These are phyloP conservation scores for Melaleuca quinquenervia DNA, from an alignment of 345 rosid species.

Conservation along the genomic window DNA sequence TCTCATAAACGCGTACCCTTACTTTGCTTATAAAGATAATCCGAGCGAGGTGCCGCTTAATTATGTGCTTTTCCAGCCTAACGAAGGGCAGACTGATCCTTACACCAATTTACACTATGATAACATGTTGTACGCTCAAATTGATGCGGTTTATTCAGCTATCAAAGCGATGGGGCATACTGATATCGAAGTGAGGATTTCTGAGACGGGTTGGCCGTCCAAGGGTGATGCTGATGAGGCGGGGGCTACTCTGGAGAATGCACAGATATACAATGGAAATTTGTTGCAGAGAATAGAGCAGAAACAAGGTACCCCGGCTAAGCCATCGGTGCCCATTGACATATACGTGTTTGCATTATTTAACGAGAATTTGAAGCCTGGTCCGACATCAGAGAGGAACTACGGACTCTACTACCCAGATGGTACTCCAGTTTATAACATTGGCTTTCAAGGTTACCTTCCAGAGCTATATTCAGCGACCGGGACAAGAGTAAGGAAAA, in stretches of 20 bases:
- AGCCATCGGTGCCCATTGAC: slow-evolving; percentile 57
- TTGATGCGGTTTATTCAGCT: slow-evolving; percentile 82
- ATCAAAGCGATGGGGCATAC: slow-evolving; percentile 65
- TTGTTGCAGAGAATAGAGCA: slow-evolving; percentile 33
- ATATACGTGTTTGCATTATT: slow-evolving; percentile 79
- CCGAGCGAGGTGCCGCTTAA: slow-evolving; percentile 48
- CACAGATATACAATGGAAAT: slow-evolving; percentile 63
- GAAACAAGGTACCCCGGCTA: slow-evolving; percentile 72
- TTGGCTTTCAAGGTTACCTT: slow-evolving; percentile 55
- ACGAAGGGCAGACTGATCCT: slow-evolving; percentile 52
- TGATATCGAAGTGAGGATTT: slow-evolving; percentile 49
- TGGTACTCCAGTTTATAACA: slow-evolving; percentile 69
- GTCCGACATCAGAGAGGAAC: slow-evolving; percentile 84
- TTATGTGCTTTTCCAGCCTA: slow-evolving; percentile 76
- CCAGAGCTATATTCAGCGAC: slow-evolving; percentile 47
- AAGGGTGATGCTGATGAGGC: slow-evolving; percentile 62
- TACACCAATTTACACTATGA: slow-evolving; percentile 60
- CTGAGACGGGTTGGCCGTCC: slow-evolving; percentile 99
- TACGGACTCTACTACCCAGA: slow-evolving; percentile 81
- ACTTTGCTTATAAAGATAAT: slow-evolving; percentile 59
- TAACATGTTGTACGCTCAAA: slow-evolving; percentile 90
- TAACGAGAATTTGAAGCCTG: slow-evolving; percentile 82
- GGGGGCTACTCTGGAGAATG: slow-evolving; percentile 76
- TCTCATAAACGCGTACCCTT: slow-evolving; percentile 84
- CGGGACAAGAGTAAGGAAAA: slow-evolving; percentile 26